Conservation (phyloP, 352 stramenopile species). For the Globisporangium radiosum region DNA sequence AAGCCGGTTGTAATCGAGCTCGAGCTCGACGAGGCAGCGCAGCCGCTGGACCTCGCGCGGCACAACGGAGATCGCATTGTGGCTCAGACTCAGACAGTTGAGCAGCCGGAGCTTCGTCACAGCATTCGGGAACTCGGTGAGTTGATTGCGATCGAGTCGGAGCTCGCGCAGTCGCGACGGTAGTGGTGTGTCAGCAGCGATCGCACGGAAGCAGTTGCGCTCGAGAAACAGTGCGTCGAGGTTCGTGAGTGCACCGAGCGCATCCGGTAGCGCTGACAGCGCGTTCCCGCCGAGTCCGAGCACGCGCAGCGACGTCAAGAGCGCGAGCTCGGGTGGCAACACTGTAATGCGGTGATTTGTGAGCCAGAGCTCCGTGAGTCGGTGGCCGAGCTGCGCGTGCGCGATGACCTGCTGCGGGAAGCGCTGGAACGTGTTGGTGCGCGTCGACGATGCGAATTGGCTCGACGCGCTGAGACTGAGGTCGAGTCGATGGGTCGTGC, state of each 20-base stretch:
- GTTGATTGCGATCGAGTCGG: slow-evolving; percentile 44
- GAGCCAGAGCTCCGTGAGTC: slow-evolving; percentile 52
- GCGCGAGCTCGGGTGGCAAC: slow-evolving; percentile 39
- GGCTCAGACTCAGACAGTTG: slow-evolving; percentile 48
- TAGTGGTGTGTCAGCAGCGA: slow-evolving; percentile 22
- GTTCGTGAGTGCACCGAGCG: slow-evolving; percentile 21
- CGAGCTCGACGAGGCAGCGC: slow-evolving; percentile 50
- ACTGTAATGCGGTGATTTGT: slow-evolving; percentile 47
- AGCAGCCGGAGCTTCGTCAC: slow-evolving; percentile 50
- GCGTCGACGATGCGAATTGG: background rate
- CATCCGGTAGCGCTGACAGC: slow-evolving; percentile 34
- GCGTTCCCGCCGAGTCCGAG: slow-evolving; percentile 56
- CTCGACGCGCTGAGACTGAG: slow-evolving; percentile 36
- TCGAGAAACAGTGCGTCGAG: slow-evolving; percentile 63
- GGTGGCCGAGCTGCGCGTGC: slow-evolving; percentile 23
- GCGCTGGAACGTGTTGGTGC: slow-evolving; percentile 17
- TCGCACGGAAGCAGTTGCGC: slow-evolving; percentile 40
- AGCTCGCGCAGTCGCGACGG: slow-evolving; percentile 37
- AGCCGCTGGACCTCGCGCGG: slow-evolving; percentile 45
- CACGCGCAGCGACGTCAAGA: slow-evolving; percentile 38
- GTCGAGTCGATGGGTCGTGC: slow-evolving; percentile 14
- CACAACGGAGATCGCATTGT: slow-evolving; percentile 39
- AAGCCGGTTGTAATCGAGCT: slow-evolving; percentile 62
- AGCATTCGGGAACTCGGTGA: slow-evolving; percentile 36
- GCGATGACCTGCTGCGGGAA: slow-evolving; percentile 36